These are phyloP conservation scores for Tylopilus sp. DNA, from an alignment of 1,284 basidiomycete species.

Conservation along the genomic window DNA sequence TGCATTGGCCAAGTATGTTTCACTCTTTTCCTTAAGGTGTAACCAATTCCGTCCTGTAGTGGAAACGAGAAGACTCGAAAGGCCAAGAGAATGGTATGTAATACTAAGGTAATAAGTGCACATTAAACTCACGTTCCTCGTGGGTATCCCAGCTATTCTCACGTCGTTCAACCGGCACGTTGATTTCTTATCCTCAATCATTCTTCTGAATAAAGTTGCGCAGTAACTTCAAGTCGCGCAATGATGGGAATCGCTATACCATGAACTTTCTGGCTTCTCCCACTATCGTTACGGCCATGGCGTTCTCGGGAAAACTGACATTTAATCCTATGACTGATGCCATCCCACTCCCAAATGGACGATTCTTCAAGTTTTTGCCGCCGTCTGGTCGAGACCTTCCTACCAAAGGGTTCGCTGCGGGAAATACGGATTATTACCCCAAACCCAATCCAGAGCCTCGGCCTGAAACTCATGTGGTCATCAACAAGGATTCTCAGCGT, in stretches of 20 bases:
- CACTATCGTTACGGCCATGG: conserved; percentile 95
- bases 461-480: conserved; percentile 75
- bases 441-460: conserved; percentile 68
- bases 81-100: conserved; percentile 86
- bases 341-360: conserved; percentile 69
- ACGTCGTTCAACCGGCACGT: conserved; percentile 90
- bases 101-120: conserved; percentile 1
- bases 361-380: conserved; percentile 80
- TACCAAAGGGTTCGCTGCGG: conserved; percentile 74
- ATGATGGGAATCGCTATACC: conserved; percentile 92
- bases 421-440: conserved; percentile 79
- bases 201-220: conserved; percentile 3
- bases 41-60: conserved; percentile 42
- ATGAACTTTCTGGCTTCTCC: conserved; percentile 99
- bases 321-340: conserved; percentile 93
- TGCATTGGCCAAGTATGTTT: conserved; percentile 86
- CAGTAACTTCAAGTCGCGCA: conserved; percentile 92
- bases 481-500: conserved; percentile 76
- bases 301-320: conserved; percentile 90
- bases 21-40: not conserved
- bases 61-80: conserved; percentile 90
- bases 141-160: conserved; percentile 68
- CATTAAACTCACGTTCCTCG: conserved; percentile 5
- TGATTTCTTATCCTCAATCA: not conserved
- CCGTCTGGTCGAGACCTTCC: conserved; percentile 87